Percentiles rank a stretch among this genome's conserved stretches.
Evolutionary conservation across 441 rosid genomes (phyloP).

Genomic region (Populus hybrid): DNA sequence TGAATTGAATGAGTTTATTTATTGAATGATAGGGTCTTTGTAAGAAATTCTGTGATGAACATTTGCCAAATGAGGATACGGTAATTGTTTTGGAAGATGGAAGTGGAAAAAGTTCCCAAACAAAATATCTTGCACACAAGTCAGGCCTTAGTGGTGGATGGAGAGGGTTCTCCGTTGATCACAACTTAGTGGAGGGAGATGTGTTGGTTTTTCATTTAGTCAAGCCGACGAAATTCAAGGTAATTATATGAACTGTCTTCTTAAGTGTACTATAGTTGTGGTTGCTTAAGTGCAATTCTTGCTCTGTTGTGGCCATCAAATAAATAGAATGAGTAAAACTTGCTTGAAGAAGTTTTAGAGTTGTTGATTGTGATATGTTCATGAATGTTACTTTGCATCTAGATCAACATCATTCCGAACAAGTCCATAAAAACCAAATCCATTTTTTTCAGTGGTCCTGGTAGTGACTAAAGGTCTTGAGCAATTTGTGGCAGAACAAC

Average conservation of each 20-base stretch:
- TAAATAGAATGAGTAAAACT: background rate
- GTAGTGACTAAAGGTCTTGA: background rate
- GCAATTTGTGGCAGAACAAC: background rate
- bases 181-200: background rate
- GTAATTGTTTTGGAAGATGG: background rate
- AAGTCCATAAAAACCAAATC: background rate
- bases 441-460: background rate
- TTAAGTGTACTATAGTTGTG: background rate
- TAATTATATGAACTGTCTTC: background rate
- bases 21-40: background rate
- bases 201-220: conserved; percentile 4
- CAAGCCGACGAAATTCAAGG: background rate
- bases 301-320: background rate
- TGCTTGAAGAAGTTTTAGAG: background rate
- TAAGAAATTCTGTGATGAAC: background rate
- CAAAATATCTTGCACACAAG: background rate
- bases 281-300: background rate
- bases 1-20: background rate
- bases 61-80: background rate
- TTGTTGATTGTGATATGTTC: background rate
- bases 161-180: background rate
- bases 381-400: background rate
- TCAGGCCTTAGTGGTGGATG: conserved; percentile 2
- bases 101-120: background rate
- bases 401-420: background rate